Conservation (phyloP, 257 asterid species). For the Solanum pinnatisectum region DNA sequence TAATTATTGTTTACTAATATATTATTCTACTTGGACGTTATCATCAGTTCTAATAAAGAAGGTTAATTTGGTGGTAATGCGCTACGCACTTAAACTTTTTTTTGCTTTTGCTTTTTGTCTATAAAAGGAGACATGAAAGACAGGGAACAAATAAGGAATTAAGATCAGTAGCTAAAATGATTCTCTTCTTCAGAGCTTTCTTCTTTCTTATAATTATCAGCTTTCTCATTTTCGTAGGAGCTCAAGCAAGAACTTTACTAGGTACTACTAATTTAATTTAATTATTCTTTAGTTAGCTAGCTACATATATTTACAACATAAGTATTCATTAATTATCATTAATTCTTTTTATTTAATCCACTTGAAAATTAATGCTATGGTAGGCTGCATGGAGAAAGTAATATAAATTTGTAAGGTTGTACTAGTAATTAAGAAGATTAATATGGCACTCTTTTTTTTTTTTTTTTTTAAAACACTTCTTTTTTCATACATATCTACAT, state of each 20-base stretch:
- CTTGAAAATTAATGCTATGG: background rate
- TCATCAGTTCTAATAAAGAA: background rate
- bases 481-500: background rate
- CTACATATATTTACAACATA: background rate
- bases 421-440: background rate
- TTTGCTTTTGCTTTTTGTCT: background rate
- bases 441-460: background rate
- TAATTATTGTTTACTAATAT: background rate
- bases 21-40: no score
- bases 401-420: background rate
- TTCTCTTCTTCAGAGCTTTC: background rate
- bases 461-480: background rate
- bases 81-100: background rate
- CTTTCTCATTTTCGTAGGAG: background rate
- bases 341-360: background rate
- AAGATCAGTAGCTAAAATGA: background rate
- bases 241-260: slow-evolving; percentile 15
- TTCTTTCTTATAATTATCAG: background rate
- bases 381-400: background rate
- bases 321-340: background rate
- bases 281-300: background rate
- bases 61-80: background rate
- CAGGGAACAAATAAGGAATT: background rate
- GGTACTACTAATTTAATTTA: slow-evolving; percentile 1
- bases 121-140: background rate